Evolutionary conservation across 1,139 yeast species (phyloP).

Genomic region (Arxiozyma slooffiae): DNA sequence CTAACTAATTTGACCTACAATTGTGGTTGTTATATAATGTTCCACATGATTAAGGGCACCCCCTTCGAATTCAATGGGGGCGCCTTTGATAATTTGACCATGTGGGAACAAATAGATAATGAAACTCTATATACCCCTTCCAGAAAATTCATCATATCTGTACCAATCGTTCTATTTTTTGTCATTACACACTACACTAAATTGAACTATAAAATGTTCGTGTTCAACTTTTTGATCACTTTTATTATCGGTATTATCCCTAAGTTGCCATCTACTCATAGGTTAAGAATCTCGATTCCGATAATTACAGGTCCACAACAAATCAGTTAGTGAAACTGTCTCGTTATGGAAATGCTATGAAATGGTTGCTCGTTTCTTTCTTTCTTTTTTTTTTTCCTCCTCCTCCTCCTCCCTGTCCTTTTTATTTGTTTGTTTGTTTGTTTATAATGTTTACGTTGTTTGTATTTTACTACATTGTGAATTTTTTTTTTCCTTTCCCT

Average conservation of each 20-base stretch:
- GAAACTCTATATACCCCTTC: slow-evolving; percentile 97
- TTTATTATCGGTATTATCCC: slow-evolving; percentile 74
- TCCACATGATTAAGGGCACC: slow-evolving; percentile 91
- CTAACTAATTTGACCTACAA: slow-evolving; percentile 83
- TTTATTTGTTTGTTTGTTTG: too few relatives aligned
- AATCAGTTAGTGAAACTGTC: slow-evolving; percentile 23
- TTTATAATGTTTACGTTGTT: too few relatives aligned
- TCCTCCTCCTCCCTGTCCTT: too few relatives aligned
- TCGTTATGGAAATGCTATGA: too few relatives aligned
- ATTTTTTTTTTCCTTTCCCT: background rate
- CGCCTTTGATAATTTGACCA: slow-evolving; percentile 87
- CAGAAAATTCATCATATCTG: slow-evolving; percentile 81
- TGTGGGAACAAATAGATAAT: slow-evolving; percentile 98
- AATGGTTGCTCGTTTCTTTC: background rate
- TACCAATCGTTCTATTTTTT: slow-evolving; percentile 79
- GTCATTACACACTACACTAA: slow-evolving; percentile 85
- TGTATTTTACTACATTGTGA: too few relatives aligned
- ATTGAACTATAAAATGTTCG: slow-evolving; percentile 69
- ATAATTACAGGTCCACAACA: slow-evolving; percentile 34
- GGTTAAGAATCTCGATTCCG: slow-evolving; percentile 60
- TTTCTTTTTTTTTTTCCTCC: background rate
- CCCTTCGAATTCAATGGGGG: slow-evolving; percentile 96
- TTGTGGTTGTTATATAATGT: slow-evolving; percentile 89
- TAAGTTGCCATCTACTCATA: slow-evolving; percentile 72
- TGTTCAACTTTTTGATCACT: slow-evolving; percentile 73